Evolutionary conservation across 495 filamentous ascomycete genomes (phyloP).

Genomic region (Penicillium diatomitis): DNA sequence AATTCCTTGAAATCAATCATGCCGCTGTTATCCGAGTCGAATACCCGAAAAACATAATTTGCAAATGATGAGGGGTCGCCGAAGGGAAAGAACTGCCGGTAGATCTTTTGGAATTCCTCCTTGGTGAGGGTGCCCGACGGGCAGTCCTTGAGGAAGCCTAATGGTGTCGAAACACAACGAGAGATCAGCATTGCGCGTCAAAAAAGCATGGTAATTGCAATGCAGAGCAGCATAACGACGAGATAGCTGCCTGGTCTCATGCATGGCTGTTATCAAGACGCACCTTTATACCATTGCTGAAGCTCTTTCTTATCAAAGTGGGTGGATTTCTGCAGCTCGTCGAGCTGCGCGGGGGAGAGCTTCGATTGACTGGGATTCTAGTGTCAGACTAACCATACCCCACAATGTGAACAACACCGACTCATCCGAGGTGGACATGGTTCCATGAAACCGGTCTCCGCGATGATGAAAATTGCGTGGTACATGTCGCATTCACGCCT

Average conservation of each 20-base stretch:
- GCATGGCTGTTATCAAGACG: conserved; percentile 3
- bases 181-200: too few species aligned
- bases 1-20: conserved; percentile 99
- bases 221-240: too few species aligned
- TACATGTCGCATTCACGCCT: too few species aligned
- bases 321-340: conserved; percentile 88
- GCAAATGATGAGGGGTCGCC: conserved; percentile 94
- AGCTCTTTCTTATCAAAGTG: conserved; percentile 99
- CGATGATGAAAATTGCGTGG: too few species aligned
- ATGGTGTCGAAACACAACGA: too few species aligned
- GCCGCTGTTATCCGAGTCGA: conserved; percentile 93
- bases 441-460: too few species aligned
- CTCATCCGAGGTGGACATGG: background rate
- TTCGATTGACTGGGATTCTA: conserved; percentile 64
- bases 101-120: conserved; percentile 98
- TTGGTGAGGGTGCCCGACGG: conserved; percentile 94
- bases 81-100: conserved; percentile 98
- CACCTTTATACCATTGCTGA: conserved; percentile 99
- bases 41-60: conserved; percentile 98
- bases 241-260: background rate
- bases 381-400: background rate
- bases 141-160: conserved; percentile 97
- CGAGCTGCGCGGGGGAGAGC: conserved; percentile 88
- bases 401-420: background rate
- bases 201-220: too few species aligned